Evolutionary conservation across 768 basidiomycete species (phyloP), one percentile per base, ranked within the genome.

Genomic region (Thelephora ganbajun): DNA sequence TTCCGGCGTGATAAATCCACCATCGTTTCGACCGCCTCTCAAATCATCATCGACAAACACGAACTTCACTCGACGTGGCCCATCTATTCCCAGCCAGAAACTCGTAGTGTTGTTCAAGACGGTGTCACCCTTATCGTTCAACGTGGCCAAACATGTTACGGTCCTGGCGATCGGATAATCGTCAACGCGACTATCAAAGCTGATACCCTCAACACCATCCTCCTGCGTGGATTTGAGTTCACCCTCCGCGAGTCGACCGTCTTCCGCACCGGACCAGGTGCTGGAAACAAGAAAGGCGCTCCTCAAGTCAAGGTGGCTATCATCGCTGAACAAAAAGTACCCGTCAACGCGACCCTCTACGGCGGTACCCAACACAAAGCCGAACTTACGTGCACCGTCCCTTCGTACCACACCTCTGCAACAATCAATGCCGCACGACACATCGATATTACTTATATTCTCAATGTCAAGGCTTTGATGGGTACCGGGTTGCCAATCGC

Each of bases 51-150:
- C 56, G 85, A 89, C 69, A 96, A 94, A 62, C 91, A 94, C 58
- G 92, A 94, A 53, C 68, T 93, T 6, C 91, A 94, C 57, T 84
- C 90, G 3, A 82, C 87, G 1, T 96, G 92, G 92, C 91, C 92
- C 2, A 74, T 93, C 26, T 94, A 90, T 58, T 76, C 75, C 44
- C 84, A 89, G 58, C 74, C 75, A 11, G 85, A 90, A 56, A 72
- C 71, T 33, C 81, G 86, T n/a, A 70, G 74, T 13, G 63, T 77
- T 14, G 56, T 68, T 2, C 75, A 80, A 51, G 81, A 88, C 2
- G 81, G 80, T 22, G 72, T 90, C 14, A 79, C 73, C 19, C 75
- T 96, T 51, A 77, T 73, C 39, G 81, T 91, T 16, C 79, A 85
- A 22, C 80, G 92, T 34, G 70, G 70, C 20, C 72, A 77, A 49